phyloP scores from a whole-genome alignment of 768 basidiomycete genomes.

The Daedaleopsis sinensis region DNA sequence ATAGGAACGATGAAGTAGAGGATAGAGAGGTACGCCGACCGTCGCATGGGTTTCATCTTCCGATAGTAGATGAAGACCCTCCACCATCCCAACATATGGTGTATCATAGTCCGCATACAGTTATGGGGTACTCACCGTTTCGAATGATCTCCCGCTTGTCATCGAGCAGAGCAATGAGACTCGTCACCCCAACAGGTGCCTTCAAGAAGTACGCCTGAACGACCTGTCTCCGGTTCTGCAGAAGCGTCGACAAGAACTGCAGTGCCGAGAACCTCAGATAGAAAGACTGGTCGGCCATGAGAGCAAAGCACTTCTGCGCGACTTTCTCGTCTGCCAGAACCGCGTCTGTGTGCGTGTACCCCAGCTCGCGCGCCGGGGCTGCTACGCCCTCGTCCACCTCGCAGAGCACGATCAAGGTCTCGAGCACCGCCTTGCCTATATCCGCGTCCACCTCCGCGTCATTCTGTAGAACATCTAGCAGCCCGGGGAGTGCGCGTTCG shows the following conservation, averaged over 20 bases:
- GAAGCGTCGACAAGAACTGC: slow-evolving; percentile 76
- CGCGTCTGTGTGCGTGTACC: slow-evolving; percentile 79
- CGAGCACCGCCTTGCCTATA: slow-evolving; percentile 89
- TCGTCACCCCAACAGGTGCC: slow-evolving; percentile 73
- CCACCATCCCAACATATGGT: background rate
- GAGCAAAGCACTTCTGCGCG: slow-evolving; percentile 72
- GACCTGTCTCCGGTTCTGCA: slow-evolving; percentile 78
- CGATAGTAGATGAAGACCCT: background rate
- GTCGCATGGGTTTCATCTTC: too few species aligned
- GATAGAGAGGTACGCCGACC: too few species aligned
- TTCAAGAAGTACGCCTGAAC: slow-evolving; percentile 94
- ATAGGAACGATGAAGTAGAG: too few species aligned
- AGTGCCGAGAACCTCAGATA: slow-evolving; percentile 85
- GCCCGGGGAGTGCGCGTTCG: slow-evolving; percentile 69
- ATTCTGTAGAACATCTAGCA: slow-evolving; percentile 80
- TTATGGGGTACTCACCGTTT: slow-evolving; percentile 60
- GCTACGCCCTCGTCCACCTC: slow-evolving; percentile 64
- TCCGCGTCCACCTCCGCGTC: slow-evolving; percentile 92
- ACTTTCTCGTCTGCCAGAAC: slow-evolving; percentile 75
- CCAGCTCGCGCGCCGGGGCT: slow-evolving; percentile 63
- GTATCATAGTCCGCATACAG: background rate
- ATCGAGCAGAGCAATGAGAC: slow-evolving; percentile 74
- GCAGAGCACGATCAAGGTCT: slow-evolving; percentile 85
- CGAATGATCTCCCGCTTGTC: slow-evolving; percentile 89
- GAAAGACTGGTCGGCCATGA: slow-evolving; percentile 77